These are phyloP conservation scores for Psidium guajava DNA, from an alignment of 345 rosid species.

Conservation along the genomic window DNA sequence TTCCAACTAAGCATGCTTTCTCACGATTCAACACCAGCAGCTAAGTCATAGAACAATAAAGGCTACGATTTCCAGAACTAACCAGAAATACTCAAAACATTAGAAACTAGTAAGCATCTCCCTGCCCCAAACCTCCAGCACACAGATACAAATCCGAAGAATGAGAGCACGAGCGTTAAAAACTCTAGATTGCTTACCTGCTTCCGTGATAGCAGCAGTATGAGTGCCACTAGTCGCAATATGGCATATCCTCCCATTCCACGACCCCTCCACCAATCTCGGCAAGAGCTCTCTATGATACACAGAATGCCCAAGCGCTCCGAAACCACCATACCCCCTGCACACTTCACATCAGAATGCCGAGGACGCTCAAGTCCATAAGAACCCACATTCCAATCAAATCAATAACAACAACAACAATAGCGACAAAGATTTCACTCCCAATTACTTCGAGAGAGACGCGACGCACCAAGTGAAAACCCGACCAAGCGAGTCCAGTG, in stretches of 20 bases:
- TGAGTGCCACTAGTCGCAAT: constrained; percentile 84
- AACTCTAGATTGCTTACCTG: constrained; percentile 30
- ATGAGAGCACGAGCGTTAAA: not conserved
- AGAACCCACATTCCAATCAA: not conserved
- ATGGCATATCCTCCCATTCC: constrained; percentile 38
- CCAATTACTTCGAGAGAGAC: not conserved
- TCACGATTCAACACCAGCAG: not conserved
- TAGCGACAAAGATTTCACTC: not conserved
- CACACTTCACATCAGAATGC: constrained; percentile 33
- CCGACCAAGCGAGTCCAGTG: constrained; percentile 55
- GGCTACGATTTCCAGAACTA: not conserved
- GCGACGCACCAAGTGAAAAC: constrained; percentile 69
- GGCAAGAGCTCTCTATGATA: constrained; percentile 77
- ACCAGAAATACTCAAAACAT: not conserved
- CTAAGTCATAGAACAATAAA: not conserved
- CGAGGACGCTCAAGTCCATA: constrained; percentile 8
- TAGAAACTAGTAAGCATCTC: not conserved
- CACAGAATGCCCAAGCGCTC: constrained; percentile 89
- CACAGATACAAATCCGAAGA: not conserved
- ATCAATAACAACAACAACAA: not conserved
- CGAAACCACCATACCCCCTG: constrained; percentile 98
- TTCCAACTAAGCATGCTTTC: not conserved
- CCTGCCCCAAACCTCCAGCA: not conserved
- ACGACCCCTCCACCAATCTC: constrained; percentile 65
- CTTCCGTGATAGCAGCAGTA: constrained; percentile 69